A percentile compares a stretch with the other conserved stretches of the same genome.
Conservation (phyloP, 225 moss, liverwort and hornwort genomes). For the Pseudoscleropodium purum region DNA sequence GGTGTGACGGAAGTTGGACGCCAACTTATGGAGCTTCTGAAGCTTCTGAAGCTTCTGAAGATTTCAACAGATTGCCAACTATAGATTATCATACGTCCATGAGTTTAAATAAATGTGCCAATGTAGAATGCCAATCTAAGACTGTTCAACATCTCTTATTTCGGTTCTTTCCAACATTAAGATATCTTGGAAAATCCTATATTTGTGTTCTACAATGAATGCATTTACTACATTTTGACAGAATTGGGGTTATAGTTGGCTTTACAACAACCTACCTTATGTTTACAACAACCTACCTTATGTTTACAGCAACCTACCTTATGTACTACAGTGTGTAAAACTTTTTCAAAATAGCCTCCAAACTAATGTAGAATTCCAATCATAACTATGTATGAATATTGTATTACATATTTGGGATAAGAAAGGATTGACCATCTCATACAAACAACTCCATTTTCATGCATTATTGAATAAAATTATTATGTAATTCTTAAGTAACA, state of each 20-base stretch:
- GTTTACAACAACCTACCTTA: background rate
- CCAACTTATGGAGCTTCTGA: background rate
- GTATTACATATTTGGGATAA: background rate
- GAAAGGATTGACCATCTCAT: background rate
- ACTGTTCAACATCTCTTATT: background rate
- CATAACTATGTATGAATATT: too few relatives aligned
- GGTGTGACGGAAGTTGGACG: background rate
- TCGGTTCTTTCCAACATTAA: background rate
- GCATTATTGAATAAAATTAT: fast-evolving
- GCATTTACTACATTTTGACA: background rate
- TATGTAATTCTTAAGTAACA: background rate
- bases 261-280: background rate
- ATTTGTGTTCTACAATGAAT: background rate
- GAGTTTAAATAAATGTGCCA: background rate
- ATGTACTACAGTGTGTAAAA: background rate
- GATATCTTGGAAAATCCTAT: background rate
- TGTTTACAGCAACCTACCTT: background rate
- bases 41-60: background rate
- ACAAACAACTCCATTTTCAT: background rate
- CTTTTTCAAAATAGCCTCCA: background rate
- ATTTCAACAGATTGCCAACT: background rate
- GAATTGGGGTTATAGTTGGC: background rate
- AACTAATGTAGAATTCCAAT: background rate
- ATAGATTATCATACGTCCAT: background rate
- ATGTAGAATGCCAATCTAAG: background rate